Evolutionary conservation across 768 basidiomycete genomes (phyloP).

Genomic region (Lentinula guzmanii): DNA sequence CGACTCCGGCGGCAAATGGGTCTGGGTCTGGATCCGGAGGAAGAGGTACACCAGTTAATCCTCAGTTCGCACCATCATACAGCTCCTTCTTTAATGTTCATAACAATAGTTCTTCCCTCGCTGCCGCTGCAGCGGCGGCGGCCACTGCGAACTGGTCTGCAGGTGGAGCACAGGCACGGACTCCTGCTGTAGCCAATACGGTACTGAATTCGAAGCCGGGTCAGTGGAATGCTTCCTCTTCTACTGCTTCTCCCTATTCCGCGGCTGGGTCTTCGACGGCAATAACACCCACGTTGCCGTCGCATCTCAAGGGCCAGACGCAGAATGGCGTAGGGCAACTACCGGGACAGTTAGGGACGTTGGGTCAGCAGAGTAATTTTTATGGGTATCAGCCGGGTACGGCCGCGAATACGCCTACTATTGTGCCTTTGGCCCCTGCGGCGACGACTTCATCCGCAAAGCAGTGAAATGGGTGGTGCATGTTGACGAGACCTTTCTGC

Average conservation of each 20-base stretch:
- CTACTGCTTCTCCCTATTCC: neutral
- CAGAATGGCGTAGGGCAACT: neutral
- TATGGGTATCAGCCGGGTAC: neutral
- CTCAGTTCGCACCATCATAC: constrained; percentile 17
- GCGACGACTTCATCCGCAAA: neutral
- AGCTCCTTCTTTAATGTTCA: constrained; percentile 1
- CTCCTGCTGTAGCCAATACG: constrained; percentile 53
- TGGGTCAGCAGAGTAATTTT: constrained; percentile 4
- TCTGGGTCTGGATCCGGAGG: constrained; percentile 8
- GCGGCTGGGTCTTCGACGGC: neutral
- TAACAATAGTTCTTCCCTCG: constrained; percentile 11
- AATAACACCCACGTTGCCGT: neutral
- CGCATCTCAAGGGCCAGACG: neutral
- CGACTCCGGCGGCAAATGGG: constrained; percentile 13
- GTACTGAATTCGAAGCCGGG: constrained; percentile 22
- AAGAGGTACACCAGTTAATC: constrained; percentile 29
- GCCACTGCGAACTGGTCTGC: constrained; percentile 29
- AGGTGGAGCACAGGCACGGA: constrained; percentile 24
- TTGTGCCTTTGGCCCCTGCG: neutral
- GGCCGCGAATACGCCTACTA: neutral
- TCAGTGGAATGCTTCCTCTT: neutral
- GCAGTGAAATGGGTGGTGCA: neutral
- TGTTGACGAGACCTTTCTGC: too few species aligned
- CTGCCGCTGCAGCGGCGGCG: constrained; percentile 19
- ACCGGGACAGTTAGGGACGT: neutral